Evolutionary conservation across 2,329 filamentous ascomycete genomes (phyloP), one percentile per base, ranked within the genome.

Genomic region (Zymoseptoria passerinii): DNA sequence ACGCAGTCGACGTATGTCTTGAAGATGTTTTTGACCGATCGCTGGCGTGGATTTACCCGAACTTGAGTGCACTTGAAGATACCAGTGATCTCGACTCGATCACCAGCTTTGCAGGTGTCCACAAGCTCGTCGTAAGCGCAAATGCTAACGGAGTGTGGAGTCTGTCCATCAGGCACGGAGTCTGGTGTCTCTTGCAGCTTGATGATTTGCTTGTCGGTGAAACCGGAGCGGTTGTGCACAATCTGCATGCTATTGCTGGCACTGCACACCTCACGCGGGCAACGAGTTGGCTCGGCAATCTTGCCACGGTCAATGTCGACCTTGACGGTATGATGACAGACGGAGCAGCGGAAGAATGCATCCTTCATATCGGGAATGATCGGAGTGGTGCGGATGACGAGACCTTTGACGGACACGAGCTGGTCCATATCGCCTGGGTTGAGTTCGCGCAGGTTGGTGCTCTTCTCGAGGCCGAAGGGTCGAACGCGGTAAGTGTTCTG

Each of bases 311-410:
- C 94, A 68, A 99, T 88, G 58, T 91, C 88, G 56, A 96, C 90
- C 63, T 88, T 89, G 61, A 95, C 84, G 3, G 89, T 92, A 74
- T 96, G 90, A 68, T 91, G 90, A 76, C 94, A 99, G 27, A 92
- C 84, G 59, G 90, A 89, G 76, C 94, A 99, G 63, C 90, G 88
- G 83, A 99, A 99, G 77, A 96, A 96, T 0, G 94, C 94, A 71
- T 96, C 90, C 76, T 95, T 96, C 95, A 99, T 99, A 68, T 99
- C 94, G 0, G 94, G 94, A 64, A 99, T 97, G 64, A 99, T 89
- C 0, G 94, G 91, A 0, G 94, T 97, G 2, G 94, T 89, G 62
- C 94, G 86, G 69, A 99, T 99, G 61, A 99, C 94, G 16, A 99
- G 81, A 51, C 94, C 94, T 75, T 97, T 99, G 75, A 99, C 87